Evolutionary conservation across 352 stramenopile species (phyloP).

Genomic region (Globisporangium megalacanthum): DNA sequence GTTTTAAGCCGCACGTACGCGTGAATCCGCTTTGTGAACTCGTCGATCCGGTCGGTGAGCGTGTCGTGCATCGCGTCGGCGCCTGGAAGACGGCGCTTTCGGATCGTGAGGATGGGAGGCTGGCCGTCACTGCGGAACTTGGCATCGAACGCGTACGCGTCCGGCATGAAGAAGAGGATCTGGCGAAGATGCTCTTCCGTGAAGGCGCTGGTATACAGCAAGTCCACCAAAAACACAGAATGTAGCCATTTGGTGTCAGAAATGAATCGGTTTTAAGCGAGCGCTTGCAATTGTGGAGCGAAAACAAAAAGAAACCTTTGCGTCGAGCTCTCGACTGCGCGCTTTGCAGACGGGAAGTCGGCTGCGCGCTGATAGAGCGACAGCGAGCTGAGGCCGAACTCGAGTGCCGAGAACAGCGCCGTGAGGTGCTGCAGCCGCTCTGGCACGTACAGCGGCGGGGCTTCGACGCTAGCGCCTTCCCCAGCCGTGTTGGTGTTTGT

Average conservation of each 20-base stretch:
- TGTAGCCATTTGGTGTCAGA: no score
- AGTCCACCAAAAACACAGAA: no score
- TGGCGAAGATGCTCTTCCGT: conserved; percentile 47
- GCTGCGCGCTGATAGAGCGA: conserved; percentile 68
- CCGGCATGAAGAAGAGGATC: conserved; percentile 46
- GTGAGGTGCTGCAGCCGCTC: conserved; percentile 35
- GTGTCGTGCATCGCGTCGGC: conserved; percentile 22
- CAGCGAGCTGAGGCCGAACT: conserved; percentile 65
- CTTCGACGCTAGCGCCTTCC: no score
- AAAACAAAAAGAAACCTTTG: conserved; percentile 27
- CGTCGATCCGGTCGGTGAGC: conserved; percentile 40
- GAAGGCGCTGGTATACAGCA: conserved; percentile 23
- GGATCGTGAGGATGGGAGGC: conserved; percentile 41
- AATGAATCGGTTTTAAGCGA: no score
- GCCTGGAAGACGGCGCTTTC: conserved; percentile 34
- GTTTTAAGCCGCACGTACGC: conserved; percentile 22
- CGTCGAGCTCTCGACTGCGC: conserved; percentile 59
- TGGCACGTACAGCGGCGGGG: conserved; percentile 14
- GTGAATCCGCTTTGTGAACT: conserved; percentile 33
- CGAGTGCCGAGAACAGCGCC: conserved; percentile 59
- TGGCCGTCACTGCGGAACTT: conserved; percentile 33
- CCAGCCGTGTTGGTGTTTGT: no score
- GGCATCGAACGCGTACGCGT: conserved; percentile 42
- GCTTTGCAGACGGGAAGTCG: conserved; percentile 56
- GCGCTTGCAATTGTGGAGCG: no score